Evolutionary conservation across 352 stramenopile genomes (phyloP).

Genomic region (Phytophthora cactorum): DNA sequence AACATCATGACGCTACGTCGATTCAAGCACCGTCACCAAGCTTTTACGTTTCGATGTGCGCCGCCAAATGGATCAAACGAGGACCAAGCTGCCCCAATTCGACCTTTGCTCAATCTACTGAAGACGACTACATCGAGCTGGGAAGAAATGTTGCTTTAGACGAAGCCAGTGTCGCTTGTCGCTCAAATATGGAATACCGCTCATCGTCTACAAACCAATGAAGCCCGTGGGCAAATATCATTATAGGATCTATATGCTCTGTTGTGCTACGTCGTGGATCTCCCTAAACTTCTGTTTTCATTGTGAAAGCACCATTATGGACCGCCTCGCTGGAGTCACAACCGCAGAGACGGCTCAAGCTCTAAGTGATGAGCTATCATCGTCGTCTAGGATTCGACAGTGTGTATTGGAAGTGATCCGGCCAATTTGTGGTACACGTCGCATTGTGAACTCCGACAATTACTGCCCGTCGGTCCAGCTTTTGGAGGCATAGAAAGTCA

Average conservation of each 20-base stretch:
- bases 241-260: slow-evolving; percentile 39
- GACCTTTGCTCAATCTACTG: background rate
- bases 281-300: slow-evolving; percentile 35
- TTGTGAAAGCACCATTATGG: slow-evolving; percentile 26
- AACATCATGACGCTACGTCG: slow-evolving; percentile 19
- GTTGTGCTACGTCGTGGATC: slow-evolving; percentile 33
- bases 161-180: background rate
- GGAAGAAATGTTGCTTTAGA: slow-evolving; percentile 6
- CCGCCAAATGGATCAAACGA: background rate
- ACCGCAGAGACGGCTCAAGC: background rate
- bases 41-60: slow-evolving; percentile 25
- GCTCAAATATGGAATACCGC: slow-evolving; percentile 12
- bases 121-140: slow-evolving; percentile 1
- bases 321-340: slow-evolving; percentile 19
- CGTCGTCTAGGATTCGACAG: slow-evolving; percentile 12
- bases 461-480: slow-evolving; percentile 45
- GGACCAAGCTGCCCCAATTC: slow-evolving; percentile 4
- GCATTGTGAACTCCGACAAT: slow-evolving; percentile 42
- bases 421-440: slow-evolving; percentile 21
- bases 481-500: slow-evolving; percentile 22
- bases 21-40: slow-evolving; percentile 27
- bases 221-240: slow-evolving; percentile 44
- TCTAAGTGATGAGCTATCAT: slow-evolving; percentile 11
- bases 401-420: slow-evolving; percentile 35
- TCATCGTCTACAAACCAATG: slow-evolving; percentile 13